Conservation (phyloP, 1,284 basidiomycete genomes). For the Veloporphyrellus conicus region DNA sequence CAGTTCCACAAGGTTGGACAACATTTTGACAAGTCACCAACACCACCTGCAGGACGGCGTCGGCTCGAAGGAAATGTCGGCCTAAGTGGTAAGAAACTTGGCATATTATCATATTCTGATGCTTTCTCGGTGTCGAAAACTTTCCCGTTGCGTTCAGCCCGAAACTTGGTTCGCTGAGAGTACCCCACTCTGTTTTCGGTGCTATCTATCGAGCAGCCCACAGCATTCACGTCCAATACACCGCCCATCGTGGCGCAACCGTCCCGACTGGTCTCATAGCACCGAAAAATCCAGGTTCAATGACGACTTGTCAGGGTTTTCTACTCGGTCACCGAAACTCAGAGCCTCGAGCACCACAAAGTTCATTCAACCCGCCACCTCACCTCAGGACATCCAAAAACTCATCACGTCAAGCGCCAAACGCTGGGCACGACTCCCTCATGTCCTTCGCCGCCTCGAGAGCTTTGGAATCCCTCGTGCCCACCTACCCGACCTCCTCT, state of each 20-base stretch:
- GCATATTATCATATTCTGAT: slow-evolving; percentile 5
- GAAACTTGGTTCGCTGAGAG: slow-evolving; percentile 18
- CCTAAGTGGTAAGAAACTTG: too few relatives aligned
- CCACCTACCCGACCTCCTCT: slow-evolving; percentile 31
- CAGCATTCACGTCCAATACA: background rate
- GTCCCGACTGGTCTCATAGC: background rate
- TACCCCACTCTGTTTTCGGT: slow-evolving; percentile 17
- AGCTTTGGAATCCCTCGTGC: slow-evolving; percentile 36
- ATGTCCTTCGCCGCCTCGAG: slow-evolving; percentile 31
- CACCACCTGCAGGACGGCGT: too few relatives aligned
- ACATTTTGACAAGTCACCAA: too few relatives aligned
- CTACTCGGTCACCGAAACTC: background rate
- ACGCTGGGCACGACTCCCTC: slow-evolving; percentile 29
- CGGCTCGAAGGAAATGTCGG: too few relatives aligned
- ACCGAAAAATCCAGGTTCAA: background rate
- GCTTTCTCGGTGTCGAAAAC: slow-evolving; percentile 14
- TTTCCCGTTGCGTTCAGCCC: slow-evolving; percentile 9
- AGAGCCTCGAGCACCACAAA: background rate
- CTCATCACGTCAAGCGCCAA: slow-evolving; percentile 21
- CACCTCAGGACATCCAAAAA: slow-evolving; percentile 15
- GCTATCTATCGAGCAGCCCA: slow-evolving; percentile 9
- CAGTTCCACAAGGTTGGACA: too few relatives aligned
- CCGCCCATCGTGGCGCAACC: background rate
- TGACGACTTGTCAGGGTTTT: background rate
- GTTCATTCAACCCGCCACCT: background rate